phyloP scores from a whole-genome alignment of 129 eudicot genomes.

The Ambrosia trifida region DNA sequence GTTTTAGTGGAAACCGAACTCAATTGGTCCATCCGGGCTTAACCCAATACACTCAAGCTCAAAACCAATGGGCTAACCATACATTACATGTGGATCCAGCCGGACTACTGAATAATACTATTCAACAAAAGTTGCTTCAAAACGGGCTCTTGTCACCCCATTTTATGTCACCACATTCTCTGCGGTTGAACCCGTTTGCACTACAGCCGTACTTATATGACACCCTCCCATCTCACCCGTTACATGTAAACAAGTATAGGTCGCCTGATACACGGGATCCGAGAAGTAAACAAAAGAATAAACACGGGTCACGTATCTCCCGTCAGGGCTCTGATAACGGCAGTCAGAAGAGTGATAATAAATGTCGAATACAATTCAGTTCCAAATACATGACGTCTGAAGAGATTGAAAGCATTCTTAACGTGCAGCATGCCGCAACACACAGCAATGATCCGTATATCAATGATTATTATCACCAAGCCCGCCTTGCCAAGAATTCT shows the following conservation, averaged over 20 bases:
- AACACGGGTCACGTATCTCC: conserved; percentile 51
- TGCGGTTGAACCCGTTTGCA: conserved; percentile 51
- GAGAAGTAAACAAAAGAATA: conserved; percentile 55
- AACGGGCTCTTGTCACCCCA: conserved; percentile 55
- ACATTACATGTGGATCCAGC: conserved; percentile 64
- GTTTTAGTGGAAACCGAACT: conserved; percentile 48
- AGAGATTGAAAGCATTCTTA: conserved; percentile 82
- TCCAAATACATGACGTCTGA: conserved; percentile 91
- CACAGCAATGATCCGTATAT: conserved; percentile 86
- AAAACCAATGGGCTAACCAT: conserved; percentile 67
- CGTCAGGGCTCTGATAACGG: conserved; percentile 69
- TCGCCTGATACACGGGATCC: conserved; percentile 54
- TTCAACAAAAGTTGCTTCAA: conserved; percentile 67
- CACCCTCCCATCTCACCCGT: conserved; percentile 53
- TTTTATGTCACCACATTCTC: conserved; percentile 59
- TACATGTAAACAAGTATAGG: conserved; percentile 62
- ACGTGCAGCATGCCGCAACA: conserved; percentile 86
- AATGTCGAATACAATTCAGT: conserved; percentile 52
- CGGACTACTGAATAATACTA: conserved; percentile 47
- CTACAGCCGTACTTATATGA: conserved; percentile 61
- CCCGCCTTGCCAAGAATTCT: conserved; percentile 71
- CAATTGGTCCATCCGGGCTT: conserved; percentile 46
- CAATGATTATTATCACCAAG: conserved; percentile 93
- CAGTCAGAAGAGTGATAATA: conserved; percentile 55
- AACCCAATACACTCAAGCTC: conserved; percentile 46